A percentile compares a stretch with the other conserved stretches of the same genome.
These are phyloP conservation scores for Tetrapisispora iriomotensis DNA, from an alignment of 805 yeast genomes.

Conservation along the genomic window DNA sequence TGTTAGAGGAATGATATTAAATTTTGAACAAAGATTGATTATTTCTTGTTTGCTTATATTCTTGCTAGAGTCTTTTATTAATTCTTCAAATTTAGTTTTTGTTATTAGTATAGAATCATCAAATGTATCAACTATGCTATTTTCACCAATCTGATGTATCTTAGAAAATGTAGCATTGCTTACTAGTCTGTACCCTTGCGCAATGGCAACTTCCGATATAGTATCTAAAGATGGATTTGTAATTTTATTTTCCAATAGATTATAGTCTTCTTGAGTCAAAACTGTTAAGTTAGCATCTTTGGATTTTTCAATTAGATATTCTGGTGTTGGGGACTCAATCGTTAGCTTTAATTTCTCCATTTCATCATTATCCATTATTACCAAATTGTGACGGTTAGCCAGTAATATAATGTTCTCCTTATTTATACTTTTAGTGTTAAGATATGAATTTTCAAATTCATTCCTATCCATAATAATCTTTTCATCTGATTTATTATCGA, in stretches of 20 bases:
- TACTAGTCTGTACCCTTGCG: slow-evolving; percentile 5
- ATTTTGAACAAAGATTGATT: slow-evolving; percentile 11
- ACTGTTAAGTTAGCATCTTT: slow-evolving; percentile 6
- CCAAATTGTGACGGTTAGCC: not conserved
- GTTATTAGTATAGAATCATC: slow-evolving; percentile 1
- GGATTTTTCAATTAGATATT: slow-evolving; percentile 17
- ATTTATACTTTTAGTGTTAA: not conserved
- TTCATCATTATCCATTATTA: slow-evolving; percentile 11
- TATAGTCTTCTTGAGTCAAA: slow-evolving; percentile 10
- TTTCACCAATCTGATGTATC: not conserved
- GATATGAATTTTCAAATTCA: not conserved
- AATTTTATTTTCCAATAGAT: slow-evolving; percentile 5
- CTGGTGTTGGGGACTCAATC: slow-evolving; percentile 17
- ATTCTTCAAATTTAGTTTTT: slow-evolving; percentile 6
- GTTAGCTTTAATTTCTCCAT: slow-evolving; percentile 13
- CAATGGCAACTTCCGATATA: slow-evolving; percentile 7
- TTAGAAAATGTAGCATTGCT: not conserved
- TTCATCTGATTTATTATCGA: not conserved
- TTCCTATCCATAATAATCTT: not conserved
- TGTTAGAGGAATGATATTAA: slow-evolving; percentile 8
- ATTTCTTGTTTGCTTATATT: slow-evolving; percentile 7
- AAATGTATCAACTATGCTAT: not conserved
- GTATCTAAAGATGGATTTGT: slow-evolving; percentile 12
- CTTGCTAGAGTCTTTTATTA: slow-evolving; percentile 3
- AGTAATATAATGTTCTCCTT: not conserved